phyloP scores from a whole-genome alignment of 352 stramenopile species.

The Elongisporangium senticosum region DNA sequence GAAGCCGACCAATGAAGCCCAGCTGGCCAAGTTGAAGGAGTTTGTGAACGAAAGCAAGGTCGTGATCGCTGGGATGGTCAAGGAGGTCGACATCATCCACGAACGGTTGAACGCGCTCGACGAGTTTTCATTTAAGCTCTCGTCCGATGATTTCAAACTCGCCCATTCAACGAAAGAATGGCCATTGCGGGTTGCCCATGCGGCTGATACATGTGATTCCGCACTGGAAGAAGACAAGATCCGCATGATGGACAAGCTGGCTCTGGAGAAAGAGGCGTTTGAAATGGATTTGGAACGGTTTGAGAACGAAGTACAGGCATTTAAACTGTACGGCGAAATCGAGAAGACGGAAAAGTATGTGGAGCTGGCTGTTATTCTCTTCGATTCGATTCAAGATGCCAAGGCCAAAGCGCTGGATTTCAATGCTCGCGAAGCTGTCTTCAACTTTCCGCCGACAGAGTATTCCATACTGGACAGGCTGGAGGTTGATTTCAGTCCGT shows the following conservation, averaged over 20 bases:
- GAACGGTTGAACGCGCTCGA: conserved; percentile 58
- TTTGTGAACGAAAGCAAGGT: conserved; percentile 84
- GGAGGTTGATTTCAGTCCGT: conserved; percentile 84
- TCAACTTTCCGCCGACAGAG: conserved; percentile 90
- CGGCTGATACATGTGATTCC: conserved; percentile 81
- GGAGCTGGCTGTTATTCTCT: conserved; percentile 79
- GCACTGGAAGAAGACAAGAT: conserved; percentile 90
- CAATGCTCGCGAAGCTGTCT: conserved; percentile 90
- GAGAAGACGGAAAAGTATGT: conserved; percentile 88
- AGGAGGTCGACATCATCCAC: conserved; percentile 75
- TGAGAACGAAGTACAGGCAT: conserved; percentile 83
- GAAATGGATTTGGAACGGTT: conserved; percentile 85
- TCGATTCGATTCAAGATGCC: conserved; percentile 88
- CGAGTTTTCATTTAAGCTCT: conserved; percentile 86
- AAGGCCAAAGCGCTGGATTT: conserved; percentile 90
- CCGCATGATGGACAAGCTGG: conserved; percentile 92
- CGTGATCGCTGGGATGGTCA: conserved; percentile 70
- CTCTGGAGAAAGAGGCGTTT: conserved; percentile 88
- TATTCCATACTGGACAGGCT: conserved; percentile 85
- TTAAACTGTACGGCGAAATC: conserved; percentile 86
- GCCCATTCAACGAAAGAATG: conserved; percentile 88
- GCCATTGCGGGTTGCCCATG: conserved; percentile 73
- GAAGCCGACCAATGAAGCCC: conserved; percentile 90
- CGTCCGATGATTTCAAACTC: conserved; percentile 84
- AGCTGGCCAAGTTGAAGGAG: conserved; percentile 86